Base-by-base conservation (phyloP, 805 yeast genomes). In the Blastobotrys mokoenaii region DNA sequence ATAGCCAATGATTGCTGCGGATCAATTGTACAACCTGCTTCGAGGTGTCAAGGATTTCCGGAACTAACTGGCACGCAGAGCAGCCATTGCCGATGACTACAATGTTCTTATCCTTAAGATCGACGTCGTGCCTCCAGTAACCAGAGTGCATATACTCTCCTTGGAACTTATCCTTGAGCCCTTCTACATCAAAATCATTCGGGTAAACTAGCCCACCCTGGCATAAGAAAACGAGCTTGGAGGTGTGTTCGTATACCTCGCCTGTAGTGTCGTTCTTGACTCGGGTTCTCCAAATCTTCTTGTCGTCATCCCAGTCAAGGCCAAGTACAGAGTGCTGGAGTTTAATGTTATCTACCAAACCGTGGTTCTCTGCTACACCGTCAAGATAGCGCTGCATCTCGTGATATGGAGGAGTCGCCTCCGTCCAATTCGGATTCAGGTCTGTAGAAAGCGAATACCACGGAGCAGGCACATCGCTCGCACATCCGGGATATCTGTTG, bases 401-500 rank as follows among this genome's bases (percentile, higher is more conserved):
- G 32, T 34, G 31, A 22, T 48, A 38, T 3, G 54, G 53, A 37
- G 54, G 54, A 15, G 39, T 42, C 8, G 43, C 30, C 20, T 38
- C 25, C 15, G 43, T 27, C 54, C 54, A 51, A 14, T 49, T 40
- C 15, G 50, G 50, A 46, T 51, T 51, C 35, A 49, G 54, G 7
- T 49, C 53, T 14, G 44, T 40, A 1, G 52, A 44, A 9, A 51
- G 43, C 5, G 53, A 50, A 39, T 51, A 51, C 45, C 47, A 46
- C 18, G 46, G 44, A n/a, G 54, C 54, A 12, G 54, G 54, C 17
- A 51, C 48, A 40, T 51, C 54, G 3, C 43, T 39, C 7, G 53
- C 51, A 20, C 54, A 51, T 7, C 54, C 54, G 2, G 57, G 57
- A 22, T 53, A 53, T 10, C 51, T 41, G 40, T 53, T 52, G 18